These are phyloP conservation scores for Crithidia fasciculata DNA, from an alignment of 208 protist genomes.

Conservation along the genomic window DNA sequence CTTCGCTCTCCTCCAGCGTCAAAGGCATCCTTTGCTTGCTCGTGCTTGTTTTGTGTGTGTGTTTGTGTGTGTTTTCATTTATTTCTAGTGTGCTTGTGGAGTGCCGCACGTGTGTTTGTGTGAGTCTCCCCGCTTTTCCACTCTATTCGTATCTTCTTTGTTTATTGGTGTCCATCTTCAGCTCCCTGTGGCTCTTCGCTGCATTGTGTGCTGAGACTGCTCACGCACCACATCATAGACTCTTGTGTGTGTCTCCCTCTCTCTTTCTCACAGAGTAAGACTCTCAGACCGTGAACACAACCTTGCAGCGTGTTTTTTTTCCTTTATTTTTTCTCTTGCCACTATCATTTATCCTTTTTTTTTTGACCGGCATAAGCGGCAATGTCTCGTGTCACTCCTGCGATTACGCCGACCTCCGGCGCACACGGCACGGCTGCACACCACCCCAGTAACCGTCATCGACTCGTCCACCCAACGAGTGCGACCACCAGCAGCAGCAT, in stretches of 20 bases:
- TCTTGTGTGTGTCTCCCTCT: not conserved
- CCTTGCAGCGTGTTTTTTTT: not conserved
- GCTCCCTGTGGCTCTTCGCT: too few relatives aligned
- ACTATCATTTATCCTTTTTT: not conserved
- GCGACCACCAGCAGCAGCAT: too few relatives aligned
- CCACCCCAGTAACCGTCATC: too few relatives aligned
- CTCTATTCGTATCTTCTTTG: not conserved
- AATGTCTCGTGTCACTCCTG: too few relatives aligned
- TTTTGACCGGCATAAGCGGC: too few relatives aligned
- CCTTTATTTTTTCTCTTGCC: not conserved
- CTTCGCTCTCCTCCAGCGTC: too few relatives aligned
- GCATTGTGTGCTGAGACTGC: too few relatives aligned
- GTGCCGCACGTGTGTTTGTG: not conserved
- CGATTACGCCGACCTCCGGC: too few relatives aligned
- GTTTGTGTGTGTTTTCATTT: constrained; percentile 5
- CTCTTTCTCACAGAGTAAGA: not conserved
- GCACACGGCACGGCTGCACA: too few relatives aligned
- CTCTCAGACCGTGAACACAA: not conserved
- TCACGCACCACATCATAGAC: not conserved
- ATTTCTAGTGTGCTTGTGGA: not conserved
- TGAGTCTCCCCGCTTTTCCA: not conserved
- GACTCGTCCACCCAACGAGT: too few relatives aligned
- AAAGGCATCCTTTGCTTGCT: not conserved
- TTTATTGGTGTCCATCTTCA: not conserved
- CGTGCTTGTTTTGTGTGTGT: constrained; percentile 16